Evolutionary conservation across 2,329 filamentous ascomycete genomes (phyloP).

Genomic region (Aspergillus ibericus): DNA sequence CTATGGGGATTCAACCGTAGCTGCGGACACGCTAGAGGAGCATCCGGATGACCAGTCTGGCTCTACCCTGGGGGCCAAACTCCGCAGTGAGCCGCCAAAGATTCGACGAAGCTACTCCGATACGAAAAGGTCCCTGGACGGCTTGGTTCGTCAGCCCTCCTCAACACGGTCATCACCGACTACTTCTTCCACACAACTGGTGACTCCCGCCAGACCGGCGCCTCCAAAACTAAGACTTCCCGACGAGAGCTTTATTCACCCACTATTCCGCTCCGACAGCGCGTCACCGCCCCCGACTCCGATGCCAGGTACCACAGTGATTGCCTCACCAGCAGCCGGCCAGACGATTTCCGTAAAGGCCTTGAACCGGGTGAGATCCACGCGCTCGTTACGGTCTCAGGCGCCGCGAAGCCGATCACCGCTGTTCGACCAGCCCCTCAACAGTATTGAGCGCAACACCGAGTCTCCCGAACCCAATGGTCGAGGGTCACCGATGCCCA

Average conservation of each 20-base stretch:
- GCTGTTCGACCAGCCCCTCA: constrained; percentile 14
- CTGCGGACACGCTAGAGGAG: constrained; percentile 4
- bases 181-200: constrained; percentile 20
- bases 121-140: constrained; percentile 29
- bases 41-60: constrained; percentile 12
- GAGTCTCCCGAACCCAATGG: constrained; percentile 7
- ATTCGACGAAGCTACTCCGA: constrained; percentile 18
- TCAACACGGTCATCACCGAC: constrained; percentile 20
- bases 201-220: constrained; percentile 14
- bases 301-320: constrained; percentile 55
- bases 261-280: constrained; percentile 57
- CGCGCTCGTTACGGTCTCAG: constrained; percentile 32
- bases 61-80: constrained; percentile 9
- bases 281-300: constrained; percentile 53
- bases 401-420: constrained; percentile 21
- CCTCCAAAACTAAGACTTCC: constrained; percentile 22
- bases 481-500: constrained; percentile 6
- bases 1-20: constrained; percentile 10
- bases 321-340: constrained; percentile 55
- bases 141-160: constrained; percentile 20
- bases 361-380: constrained; percentile 38
- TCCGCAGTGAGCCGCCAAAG: neutral
- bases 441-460: constrained; percentile 11
- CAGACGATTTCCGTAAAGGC: constrained; percentile 49
- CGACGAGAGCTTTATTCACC: constrained; percentile 57